Base-by-base conservation (phyloP, 2,329 filamentous ascomycete species). In the Cytospora schulzeri region DNA sequence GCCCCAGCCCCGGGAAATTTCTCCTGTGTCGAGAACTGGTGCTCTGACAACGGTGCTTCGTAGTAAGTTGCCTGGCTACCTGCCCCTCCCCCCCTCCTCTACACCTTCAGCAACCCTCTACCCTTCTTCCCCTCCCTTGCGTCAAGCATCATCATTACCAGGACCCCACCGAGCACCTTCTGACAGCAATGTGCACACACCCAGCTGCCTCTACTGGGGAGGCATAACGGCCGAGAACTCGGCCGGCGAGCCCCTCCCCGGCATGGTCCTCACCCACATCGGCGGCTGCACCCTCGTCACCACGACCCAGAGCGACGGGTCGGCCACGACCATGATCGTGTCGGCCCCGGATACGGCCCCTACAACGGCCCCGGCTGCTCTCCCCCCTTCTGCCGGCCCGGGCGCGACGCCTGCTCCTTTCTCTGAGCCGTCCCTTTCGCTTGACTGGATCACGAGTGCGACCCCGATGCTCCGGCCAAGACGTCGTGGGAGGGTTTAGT, bases 161-260 rank as follows among this genome's bases (percentile, higher is more conserved):
- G 2, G 15, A 4, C 19, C 5, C 38, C 38, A 41, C 19, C 17
- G 28, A 19, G 3, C 17, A 29, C 17, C 29, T 8, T 19, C 50
- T 33, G 24, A 31, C 14, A 19, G 35, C 14, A 17, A 2, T 11
- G 31, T 33, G 31, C 7, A 12, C n/a, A 15, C 19, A 9, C 22
- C 14, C 15, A 35, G 52, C 72, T 79, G 78, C 69, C 74, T 76
- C 66, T 76, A 73, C 69, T 80, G 77, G 72, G 71, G 69, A 28
- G 77, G 77, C 19, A 67, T 78, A 53, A 78, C 75, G 8, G 69
- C 70, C n/a, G 77, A 72, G 64, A 24, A 48, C 45, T 48, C 45
- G 1, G 45, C n/a, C n/a, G 45, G 45, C 7, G 45, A 48, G 45
- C 45, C 45, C 45, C n/a, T 48, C 72, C 79, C 57, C 64, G 69